Evolutionary conservation across 495 filamentous ascomycete genomes (phyloP), one percentile per base, ranked within the genome.

Genomic region (Trichoderma virens): DNA sequence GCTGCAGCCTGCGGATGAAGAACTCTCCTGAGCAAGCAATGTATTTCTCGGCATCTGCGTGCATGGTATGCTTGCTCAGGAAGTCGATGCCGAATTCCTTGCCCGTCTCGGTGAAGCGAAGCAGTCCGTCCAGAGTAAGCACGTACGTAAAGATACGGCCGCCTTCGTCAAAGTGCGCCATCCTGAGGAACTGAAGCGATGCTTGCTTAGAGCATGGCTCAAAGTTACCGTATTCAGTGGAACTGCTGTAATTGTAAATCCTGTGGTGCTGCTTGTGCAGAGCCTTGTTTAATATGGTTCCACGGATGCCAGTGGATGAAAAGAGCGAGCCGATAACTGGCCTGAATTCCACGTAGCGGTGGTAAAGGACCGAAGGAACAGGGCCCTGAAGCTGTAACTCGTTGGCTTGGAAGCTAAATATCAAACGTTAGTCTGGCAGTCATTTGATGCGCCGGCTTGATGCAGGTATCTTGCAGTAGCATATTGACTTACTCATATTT

Each of bases 41-140:
- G 72, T 96, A 95, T 23, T 88, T 88, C 18, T 86, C 87, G 4
- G 95, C 92, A 74, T 96, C 87, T 70, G 89, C 92, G 70, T 98
- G 93, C 88, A 98, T 92, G 34, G 90, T 95, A 72, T 98, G 93
- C 72, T 98, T 98, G 68, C 85, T 89, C 64, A 98, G 75, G 65
- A 98, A 73, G 70, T 97, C 93, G 64, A 98, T 90, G 32, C 92
- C 90, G 64, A 97, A 96, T 71, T 97, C 92, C 65, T 93, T 91
- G 8, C 93, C 93, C 0, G 93, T 98, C 73, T 96, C 92, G 0
- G 93, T 97, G 74, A 97, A 98, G 27, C 91, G 87, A 68, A 94
- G 80, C 35, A 90, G 79, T 5, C 86, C 88, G 68, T 98, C 93
- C 20, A 97, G 80, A 0, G 92, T 96, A 5, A 98, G 78, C 14